Evolutionary conservation across 768 basidiomycete genomes (phyloP), one percentile per base, ranked within the genome.

Genomic region (Xerocomellus chrysenteron): DNA sequence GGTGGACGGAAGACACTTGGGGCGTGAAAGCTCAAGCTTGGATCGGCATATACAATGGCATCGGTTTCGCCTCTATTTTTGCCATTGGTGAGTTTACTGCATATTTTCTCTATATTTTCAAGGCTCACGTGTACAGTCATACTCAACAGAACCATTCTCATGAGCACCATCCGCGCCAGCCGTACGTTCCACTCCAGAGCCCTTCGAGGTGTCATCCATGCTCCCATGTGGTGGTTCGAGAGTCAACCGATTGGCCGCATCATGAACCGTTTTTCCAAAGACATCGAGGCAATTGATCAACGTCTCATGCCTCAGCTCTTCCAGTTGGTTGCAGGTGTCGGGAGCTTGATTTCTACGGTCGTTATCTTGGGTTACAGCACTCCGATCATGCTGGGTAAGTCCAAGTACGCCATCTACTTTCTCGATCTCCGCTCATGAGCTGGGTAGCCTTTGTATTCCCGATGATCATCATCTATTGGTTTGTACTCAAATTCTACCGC

Each of bases 241-340:
- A 60, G 67, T 54, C 67, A 68, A 50, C 75, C 75, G 11, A 74
- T 73, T 39, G 81, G 80, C 1, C 74, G 77, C 1, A 74, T 82
- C 55, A 74, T 78, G 61, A 81, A 80, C 59, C 72, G 81, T 12
- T 75, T 82, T 53, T 76, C 76, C 39, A 76, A 79, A 56, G 71
- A 75, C 37, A 67, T 75, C 46, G 73, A 74, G 40, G 63, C 73
- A n/a, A 67, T 77, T 39, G 77, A 78, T 50, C 74, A 75, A 59
- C 67, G 70, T 37, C 65, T 72, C 36, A 64, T 71, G 64, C 70
- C 66, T 17, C 68, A 69, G 16, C 55, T 71, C 47, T 72, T 68
- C 50, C 68, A 68, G 21, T 43, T 63, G 51, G 56, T 66, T 42
- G 65, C 58, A 24, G 65, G 65, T 30, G 44, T 59, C n/a, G 69